Evolutionary conservation across 176 grass and related monocot genomes (phyloP).

Genomic region (Avena sativa): DNA sequence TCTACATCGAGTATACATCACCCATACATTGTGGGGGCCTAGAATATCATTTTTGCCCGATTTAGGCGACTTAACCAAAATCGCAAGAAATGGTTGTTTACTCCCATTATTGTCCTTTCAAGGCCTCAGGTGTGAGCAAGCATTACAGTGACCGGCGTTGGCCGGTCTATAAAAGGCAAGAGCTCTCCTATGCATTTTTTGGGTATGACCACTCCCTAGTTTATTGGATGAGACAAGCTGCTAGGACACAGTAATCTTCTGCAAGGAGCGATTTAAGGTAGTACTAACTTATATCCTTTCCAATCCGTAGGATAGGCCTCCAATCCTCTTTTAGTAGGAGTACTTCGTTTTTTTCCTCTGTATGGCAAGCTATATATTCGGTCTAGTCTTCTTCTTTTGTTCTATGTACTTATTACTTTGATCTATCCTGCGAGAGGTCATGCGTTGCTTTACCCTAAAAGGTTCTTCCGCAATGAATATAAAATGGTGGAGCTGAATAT

Average conservation of each 20-base stretch:
- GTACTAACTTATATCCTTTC: too few relatives aligned
- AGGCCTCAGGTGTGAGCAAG: background rate
- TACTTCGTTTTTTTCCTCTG: too few relatives aligned
- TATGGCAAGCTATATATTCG: background rate
- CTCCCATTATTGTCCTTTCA: background rate
- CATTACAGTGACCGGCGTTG: background rate
- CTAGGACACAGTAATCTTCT: background rate
- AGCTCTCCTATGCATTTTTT: background rate
- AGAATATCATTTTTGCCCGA: slow-evolving; percentile 44
- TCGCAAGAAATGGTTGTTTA: slow-evolving; percentile 14
- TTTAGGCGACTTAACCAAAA: slow-evolving; percentile 25
- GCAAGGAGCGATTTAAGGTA: background rate
- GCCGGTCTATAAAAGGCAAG: slow-evolving; percentile 27
- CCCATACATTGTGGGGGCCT: background rate
- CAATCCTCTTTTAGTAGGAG: background rate
- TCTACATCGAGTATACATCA: background rate
- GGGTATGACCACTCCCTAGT: background rate
- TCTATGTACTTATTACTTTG: background rate
- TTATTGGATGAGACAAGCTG: background rate
- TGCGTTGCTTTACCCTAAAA: background rate
- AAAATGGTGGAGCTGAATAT: background rate
- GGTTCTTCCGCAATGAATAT: background rate
- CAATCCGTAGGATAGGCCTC: too few relatives aligned
- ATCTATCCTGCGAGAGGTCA: background rate
- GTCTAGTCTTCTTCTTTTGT: background rate